phyloP scores from a whole-genome alignment of 2,329 filamentous ascomycete genomes.

The Aureobasidium subglaciale region DNA sequence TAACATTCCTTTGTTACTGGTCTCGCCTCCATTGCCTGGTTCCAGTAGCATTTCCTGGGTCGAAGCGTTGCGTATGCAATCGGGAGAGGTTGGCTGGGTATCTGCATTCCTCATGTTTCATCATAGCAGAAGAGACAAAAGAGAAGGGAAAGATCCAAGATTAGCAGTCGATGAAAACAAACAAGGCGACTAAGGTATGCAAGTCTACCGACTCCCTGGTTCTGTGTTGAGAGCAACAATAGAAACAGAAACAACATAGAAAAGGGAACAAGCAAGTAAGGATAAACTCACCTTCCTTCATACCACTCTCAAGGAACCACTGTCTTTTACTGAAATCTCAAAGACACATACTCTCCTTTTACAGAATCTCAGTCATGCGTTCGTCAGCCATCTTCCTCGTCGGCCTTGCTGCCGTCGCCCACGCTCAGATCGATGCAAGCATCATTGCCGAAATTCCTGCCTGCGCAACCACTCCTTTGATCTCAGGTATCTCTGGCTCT shows the following conservation, averaged over 20 bases:
- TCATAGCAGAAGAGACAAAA: neutral
- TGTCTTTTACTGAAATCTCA: no score
- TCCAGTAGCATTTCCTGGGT: neutral
- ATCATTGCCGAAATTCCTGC: slow-evolving; percentile 2
- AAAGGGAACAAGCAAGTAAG: slow-evolving; percentile 1
- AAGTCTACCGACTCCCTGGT: neutral
- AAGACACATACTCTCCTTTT: no score
- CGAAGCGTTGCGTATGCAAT: neutral
- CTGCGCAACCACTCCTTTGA: neutral
- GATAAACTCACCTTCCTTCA: neutral
- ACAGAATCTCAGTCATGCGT: slow-evolving; percentile 10
- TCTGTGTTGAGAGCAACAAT: neutral
- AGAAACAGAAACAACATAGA: neutral
- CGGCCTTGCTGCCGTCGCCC: neutral
- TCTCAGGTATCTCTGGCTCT: neutral
- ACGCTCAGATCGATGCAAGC: neutral
- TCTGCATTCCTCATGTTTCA: slow-evolving; percentile 1
- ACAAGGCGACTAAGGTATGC: slow-evolving; percentile 2
- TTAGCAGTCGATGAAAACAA: slow-evolving; percentile 9
- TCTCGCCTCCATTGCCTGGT: slow-evolving; percentile 1
- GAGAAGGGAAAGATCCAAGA: neutral
- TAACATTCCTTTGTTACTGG: slow-evolving; percentile 6
- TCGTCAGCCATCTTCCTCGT: neutral
- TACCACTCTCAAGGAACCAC: slow-evolving; percentile 1
- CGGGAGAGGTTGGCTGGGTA: neutral